A percentile compares a stretch with the other conserved stretches of the same genome.
These are phyloP conservation scores for Colletotrichum brevisporum DNA, from an alignment of 2,329 filamentous ascomycete species.

Conservation along the genomic window DNA sequence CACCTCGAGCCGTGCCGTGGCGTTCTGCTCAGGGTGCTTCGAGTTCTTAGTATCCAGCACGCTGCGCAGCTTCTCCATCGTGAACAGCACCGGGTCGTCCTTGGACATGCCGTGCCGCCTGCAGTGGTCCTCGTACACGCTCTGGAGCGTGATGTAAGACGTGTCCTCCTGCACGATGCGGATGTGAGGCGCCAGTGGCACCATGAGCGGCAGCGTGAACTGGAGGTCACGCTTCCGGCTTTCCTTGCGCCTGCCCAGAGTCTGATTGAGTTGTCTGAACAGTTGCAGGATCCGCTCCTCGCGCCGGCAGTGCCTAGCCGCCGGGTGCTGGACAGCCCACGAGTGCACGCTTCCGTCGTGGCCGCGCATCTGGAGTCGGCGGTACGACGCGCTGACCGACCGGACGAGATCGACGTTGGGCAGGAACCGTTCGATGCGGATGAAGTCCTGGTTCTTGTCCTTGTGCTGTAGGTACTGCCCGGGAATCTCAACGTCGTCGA, in stretches of 20 bases:
- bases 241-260: constrained; percentile 92
- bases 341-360: constrained; percentile 98
- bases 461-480: constrained; percentile 97
- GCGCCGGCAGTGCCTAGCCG: constrained; percentile 89
- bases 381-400: constrained; percentile 90
- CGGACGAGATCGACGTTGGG: constrained; percentile 95
- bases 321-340: constrained; percentile 96
- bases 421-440: constrained; percentile 96
- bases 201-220: constrained; percentile 96
- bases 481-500: constrained; percentile 97
- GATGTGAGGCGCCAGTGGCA: constrained; percentile 94
- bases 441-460: constrained; percentile 99
- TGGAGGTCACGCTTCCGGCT: constrained; percentile 92
- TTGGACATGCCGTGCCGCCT: constrained; percentile 88
- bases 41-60: constrained; percentile 77
- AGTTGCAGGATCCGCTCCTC: constrained; percentile 97
- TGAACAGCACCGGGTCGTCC: constrained; percentile 95
- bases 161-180: constrained; percentile 96
- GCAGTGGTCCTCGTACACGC: constrained; percentile 96
- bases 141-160: constrained; percentile 94
- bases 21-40: constrained; percentile 77
- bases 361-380: constrained; percentile 93
- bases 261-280: constrained; percentile 97
- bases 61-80: constrained; percentile 91
- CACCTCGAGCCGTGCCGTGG: constrained; percentile 87